phyloP scores from a whole-genome alignment of 2,329 filamentous ascomycete genomes.

The Colletotrichum endophyticum region DNA sequence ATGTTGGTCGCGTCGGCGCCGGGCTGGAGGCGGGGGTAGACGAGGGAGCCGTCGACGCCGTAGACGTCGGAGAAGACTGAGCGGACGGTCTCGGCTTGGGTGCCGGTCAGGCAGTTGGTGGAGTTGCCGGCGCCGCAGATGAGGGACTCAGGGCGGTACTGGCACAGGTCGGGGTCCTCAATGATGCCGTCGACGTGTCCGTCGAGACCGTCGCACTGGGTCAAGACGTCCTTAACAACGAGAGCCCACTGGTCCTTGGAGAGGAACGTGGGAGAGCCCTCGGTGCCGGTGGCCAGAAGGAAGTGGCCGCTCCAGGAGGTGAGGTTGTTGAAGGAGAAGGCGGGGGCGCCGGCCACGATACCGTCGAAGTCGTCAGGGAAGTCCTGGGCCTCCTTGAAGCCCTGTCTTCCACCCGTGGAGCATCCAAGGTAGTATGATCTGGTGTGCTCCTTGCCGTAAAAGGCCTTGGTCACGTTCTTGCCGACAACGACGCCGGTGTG shows the following conservation, averaged over 20 bases:
- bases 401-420: constrained; percentile 57
- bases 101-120: not conserved
- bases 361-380: constrained; percentile 57
- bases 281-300: constrained; percentile 47
- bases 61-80: constrained; percentile 35
- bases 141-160: constrained; percentile 45
- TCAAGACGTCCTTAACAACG: constrained; percentile 27
- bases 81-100: constrained; percentile 40
- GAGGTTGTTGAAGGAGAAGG: constrained; percentile 46
- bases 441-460: constrained; percentile 41
- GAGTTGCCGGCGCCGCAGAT: constrained; percentile 35
- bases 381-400: constrained; percentile 48
- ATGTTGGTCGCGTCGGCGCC: constrained; percentile 52
- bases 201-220: constrained; percentile 29
- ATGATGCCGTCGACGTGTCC: constrained; percentile 28
- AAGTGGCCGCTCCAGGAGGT: constrained; percentile 23
- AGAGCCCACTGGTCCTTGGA: constrained; percentile 33
- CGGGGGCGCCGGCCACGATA: constrained; percentile 40
- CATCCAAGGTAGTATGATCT: constrained; percentile 56
- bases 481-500: constrained; percentile 39
- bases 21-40: constrained; percentile 51
- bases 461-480: constrained; percentile 51
- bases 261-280: constrained; percentile 34
- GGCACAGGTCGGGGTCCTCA: constrained; percentile 16
- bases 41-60: constrained; percentile 36